These are phyloP conservation scores for Podila epicladia DNA, from an alignment of 192 early-diverging fungal genomes.

Conservation along the genomic window DNA sequence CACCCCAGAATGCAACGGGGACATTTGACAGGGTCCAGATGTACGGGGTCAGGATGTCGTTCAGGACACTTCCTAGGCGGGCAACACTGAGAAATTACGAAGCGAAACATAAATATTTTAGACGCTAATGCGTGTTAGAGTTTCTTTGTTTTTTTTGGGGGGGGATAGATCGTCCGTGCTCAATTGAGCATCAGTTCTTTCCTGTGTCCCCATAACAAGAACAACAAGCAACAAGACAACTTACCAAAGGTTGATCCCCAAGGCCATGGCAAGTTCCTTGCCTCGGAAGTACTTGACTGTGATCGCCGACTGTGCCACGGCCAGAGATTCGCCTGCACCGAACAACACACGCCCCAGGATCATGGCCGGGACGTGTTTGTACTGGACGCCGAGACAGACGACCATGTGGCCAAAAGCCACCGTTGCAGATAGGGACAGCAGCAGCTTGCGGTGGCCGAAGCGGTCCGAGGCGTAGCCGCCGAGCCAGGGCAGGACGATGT, in stretches of 20 bases:
- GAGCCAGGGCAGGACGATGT: conserved; percentile 72
- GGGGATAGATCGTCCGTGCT: neutral
- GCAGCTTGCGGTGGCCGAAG: conserved; percentile 54
- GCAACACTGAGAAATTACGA: neutral
- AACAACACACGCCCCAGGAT: conserved; percentile 67
- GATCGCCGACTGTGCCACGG: conserved; percentile 59
- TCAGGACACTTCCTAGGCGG: conserved; percentile 61
- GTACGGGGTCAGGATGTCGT: conserved; percentile 62
- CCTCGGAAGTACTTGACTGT: conserved; percentile 65
- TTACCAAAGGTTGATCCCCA: conserved; percentile 61
- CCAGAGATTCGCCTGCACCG: conserved; percentile 69
- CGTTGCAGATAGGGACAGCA: conserved; percentile 54
- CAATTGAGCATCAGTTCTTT: neutral
- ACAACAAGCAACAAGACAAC: neutral
- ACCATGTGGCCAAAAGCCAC: conserved; percentile 65
- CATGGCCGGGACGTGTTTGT: conserved; percentile 55
- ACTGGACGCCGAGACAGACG: conserved; percentile 61
- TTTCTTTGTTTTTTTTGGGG: neutral
- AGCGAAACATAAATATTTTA: neutral
- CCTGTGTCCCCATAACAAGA: neutral
- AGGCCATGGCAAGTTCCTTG: conserved; percentile 65
- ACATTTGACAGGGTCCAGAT: conserved; percentile 52
- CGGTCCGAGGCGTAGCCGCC: conserved; percentile 64
- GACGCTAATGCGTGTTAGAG: neutral
- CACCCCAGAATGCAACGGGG: conserved; percentile 61